Evolutionary conservation across 2,329 filamentous ascomycete genomes (phyloP), one percentile per base, ranked within the genome.

Genomic region (Cercospora brassicicola): DNA sequence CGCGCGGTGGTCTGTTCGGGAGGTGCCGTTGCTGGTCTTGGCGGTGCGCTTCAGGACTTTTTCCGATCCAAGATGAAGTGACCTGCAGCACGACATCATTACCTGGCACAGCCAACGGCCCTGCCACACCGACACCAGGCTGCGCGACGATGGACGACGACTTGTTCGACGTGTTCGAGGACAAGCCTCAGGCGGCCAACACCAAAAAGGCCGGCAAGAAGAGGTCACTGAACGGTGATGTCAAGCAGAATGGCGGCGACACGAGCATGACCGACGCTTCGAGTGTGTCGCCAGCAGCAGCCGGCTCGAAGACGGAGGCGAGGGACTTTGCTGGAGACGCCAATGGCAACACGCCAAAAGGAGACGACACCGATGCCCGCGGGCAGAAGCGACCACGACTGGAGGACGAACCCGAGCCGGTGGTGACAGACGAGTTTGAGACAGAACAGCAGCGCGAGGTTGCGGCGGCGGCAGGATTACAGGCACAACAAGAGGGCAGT

Each of bases 371-470:
- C 55, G 69, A 76, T n/a, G 57, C 67, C 53, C 84, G 85, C 65
- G 83, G 88, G 57, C 81, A 78, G 68, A 93, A 92, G 80, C 88
- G 90, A 73, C 84, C 88, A 77, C 87, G 89, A 73, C 84, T 82
- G 73, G 85, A 89, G 70, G 82, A 85, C 64, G 91, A 90, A 75
- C 87, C 88, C 9, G 90, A 90, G 69, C 92, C 94, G 4, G 90
- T 98, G 57, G 87, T 98, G 74, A 93, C 94, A 20, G 95, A 99
- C 82, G 89, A 90, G 11, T 99, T 99, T 79, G 90, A 98, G 82
- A 98, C 95, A 11, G 94, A 95, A 77, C 90, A 97, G 81, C 96
- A 94, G 71, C 87, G 94, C 84, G 92, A 98, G 80, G 87, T 99
- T 45, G 92, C 91, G 23, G 91, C 90, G 28, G 90, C 92, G 5